Percentiles rank a stretch among this genome's conserved stretches.
Conservation (phyloP, 495 filamentous ascomycete genomes). For the Clohesyomyces aquaticus region DNA sequence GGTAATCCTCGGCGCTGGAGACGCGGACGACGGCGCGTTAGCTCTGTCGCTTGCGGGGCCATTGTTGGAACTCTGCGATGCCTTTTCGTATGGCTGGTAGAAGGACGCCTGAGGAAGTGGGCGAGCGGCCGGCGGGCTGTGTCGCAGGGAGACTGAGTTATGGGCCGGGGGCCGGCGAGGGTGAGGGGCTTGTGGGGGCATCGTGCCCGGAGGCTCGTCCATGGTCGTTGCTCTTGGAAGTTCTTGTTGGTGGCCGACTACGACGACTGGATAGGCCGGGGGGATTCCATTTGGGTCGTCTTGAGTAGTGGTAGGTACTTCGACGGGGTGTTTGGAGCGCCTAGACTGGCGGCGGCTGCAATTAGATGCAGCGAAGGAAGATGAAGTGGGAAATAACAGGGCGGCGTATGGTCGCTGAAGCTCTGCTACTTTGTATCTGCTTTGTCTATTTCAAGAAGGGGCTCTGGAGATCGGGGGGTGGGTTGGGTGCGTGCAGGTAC, state of each 20-base stretch:
- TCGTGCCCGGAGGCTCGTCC: constrained; percentile 7
- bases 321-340: no score
- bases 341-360: no score
- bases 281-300: background rate
- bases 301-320: no score
- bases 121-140: constrained; percentile 7
- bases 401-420: no score
- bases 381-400: no score
- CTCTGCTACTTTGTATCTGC: no score
- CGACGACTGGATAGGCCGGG: background rate
- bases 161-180: constrained; percentile 44
- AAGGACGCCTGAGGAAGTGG: background rate
- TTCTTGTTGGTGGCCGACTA: background rate
- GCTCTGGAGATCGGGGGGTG: no score
- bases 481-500: no score
- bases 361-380: no score
- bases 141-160: constrained; percentile 44
- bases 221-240: background rate
- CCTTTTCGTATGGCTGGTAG: background rate
- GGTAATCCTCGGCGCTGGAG: constrained; percentile 10
- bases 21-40: constrained; percentile 14
- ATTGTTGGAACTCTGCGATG: constrained; percentile 19
- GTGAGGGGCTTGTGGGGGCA: constrained; percentile 13
- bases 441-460: no score
- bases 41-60: constrained; percentile 21